Percentiles rank a stretch among this genome's conserved stretches.
These are phyloP conservation scores for Cokeromyces recurvatus DNA, from an alignment of 371 early-diverging fungal genomes.

Conservation along the genomic window DNA sequence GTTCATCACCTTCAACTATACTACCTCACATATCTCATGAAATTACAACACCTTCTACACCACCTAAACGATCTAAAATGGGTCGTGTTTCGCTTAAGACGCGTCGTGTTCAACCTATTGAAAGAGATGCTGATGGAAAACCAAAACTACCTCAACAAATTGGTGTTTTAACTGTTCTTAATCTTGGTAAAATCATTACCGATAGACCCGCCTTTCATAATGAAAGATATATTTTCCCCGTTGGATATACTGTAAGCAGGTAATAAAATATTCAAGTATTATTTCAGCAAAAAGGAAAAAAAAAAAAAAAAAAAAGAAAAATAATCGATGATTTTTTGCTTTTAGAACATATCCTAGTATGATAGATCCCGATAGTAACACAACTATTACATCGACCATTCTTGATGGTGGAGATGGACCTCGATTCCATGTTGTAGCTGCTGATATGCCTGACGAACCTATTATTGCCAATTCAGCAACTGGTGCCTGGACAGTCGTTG, in stretches of 20 bases:
- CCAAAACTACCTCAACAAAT: constrained; percentile 76
- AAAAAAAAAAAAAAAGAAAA: background rate
- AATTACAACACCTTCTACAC: constrained; percentile 20
- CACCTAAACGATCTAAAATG: constrained; percentile 43
- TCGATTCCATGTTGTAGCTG: constrained; percentile 75
- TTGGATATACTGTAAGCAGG: constrained; percentile 73
- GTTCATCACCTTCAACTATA: too few species aligned
- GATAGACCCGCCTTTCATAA: constrained; percentile 85
- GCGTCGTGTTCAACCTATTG: constrained; percentile 58
- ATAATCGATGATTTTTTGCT: background rate
- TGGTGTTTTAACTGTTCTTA: constrained; percentile 75
- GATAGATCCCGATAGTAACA: constrained; percentile 57
- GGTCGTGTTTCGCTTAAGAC: constrained; percentile 32
- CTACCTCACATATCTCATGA: too few species aligned
- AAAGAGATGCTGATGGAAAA: constrained; percentile 64
- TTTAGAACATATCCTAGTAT: constrained; percentile 71
- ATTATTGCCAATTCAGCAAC: constrained; percentile 79
- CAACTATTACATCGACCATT: constrained; percentile 75
- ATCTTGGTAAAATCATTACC: constrained; percentile 70
- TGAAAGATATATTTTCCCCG: constrained; percentile 89
- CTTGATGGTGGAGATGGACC: constrained; percentile 77
- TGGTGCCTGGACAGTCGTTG: constrained; percentile 89
- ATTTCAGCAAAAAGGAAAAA: too few species aligned
- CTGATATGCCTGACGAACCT: constrained; percentile 63
- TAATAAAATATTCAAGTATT: too few species aligned